Evolutionary conservation across 257 asterid genomes (phyloP), one percentile per base, ranked within the genome.

Genomic region (Petrea volubilis): DNA sequence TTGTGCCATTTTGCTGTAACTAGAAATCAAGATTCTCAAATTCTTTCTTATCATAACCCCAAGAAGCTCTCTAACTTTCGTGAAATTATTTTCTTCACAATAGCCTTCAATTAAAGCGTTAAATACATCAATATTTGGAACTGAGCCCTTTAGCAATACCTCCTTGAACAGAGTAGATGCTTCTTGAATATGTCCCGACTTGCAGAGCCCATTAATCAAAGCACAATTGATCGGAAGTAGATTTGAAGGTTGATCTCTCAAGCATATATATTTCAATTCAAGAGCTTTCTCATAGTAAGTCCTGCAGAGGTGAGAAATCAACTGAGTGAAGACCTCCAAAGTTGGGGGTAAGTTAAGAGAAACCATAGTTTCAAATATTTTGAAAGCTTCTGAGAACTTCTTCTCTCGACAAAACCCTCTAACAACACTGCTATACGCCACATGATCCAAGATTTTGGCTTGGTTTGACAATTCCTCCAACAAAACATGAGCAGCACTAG

Each of bases 331-430:
- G n/a, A 72, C 85, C 43, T 80, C 88, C 56, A 80, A 18, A 43
- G 86, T 73, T 13, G 79, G 96, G 47, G 74, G 75, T 38, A 88
- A 41, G 57, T 83, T 68, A 77, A 67, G 68, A 44, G 77, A 73
- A 43, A 89, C 68, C 85, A 93, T 82, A 62, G n/a, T 68, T 65
- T 83, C 89, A 44, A 82, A 24, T 21, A 85, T 24, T 17, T 23
- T 15, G 68, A 68, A 79, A 57, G 96, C 92, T 80, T 89, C 87
- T 7, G 53, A 1, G 65, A 83, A 77, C 67, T 62, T 86, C 73
- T 79, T 84, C 84, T 90, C 94, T 66, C 66, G 71, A 78, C 90
- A 82, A 64, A 88, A 83, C 17, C 90, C 88, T 38, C 66, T 68
- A 33, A 86, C 34, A 60, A 91, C 77, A 78, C 38, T 77, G 74